Evolutionary conservation across 2,329 filamentous ascomycete genomes (phyloP).

Genomic region (Xylaria sp.): DNA sequence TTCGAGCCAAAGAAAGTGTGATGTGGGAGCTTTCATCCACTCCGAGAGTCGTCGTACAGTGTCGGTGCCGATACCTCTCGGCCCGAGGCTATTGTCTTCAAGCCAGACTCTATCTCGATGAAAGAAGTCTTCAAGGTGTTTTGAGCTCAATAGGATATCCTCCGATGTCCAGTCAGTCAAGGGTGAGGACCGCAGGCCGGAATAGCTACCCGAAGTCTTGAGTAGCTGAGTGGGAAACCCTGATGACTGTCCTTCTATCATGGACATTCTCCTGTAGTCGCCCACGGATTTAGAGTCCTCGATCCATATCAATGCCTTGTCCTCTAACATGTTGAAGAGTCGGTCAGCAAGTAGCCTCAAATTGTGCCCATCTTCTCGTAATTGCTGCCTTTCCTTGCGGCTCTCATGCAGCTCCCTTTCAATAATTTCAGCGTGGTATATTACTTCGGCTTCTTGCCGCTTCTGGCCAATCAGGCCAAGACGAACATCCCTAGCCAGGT

Average conservation of each 20-base stretch:
- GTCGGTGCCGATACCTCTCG: neutral
- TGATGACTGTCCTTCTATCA: neutral
- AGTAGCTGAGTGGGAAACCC: conserved; percentile 20
- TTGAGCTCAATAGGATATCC: conserved; percentile 24
- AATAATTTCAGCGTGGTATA: too few species aligned
- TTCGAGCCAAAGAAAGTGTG: conserved; percentile 31
- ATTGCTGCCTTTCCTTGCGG: too few species aligned
- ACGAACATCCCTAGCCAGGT: too few species aligned
- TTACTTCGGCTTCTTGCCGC: too few species aligned
- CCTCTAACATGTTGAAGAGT: too few species aligned
- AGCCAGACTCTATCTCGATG: conserved; percentile 32
- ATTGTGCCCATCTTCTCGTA: too few species aligned
- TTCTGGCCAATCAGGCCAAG: too few species aligned
- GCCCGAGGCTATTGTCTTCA: conserved; percentile 8
- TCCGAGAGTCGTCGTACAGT: conserved; percentile 19
- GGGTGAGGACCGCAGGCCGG: neutral
- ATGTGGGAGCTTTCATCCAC: conserved; percentile 27
- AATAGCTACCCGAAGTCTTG: neutral
- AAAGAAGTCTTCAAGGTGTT: conserved; percentile 33
- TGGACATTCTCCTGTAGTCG: neutral
- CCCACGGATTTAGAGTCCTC: conserved; percentile 11
- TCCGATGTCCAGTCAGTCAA: conserved; percentile 21
- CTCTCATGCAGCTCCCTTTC: too few species aligned
- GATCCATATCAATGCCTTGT: neutral
- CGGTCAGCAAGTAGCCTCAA: too few species aligned